These are phyloP conservation scores for Pichia sp. DNA, from an alignment of 1,139 yeast species.

Conservation along the genomic window DNA sequence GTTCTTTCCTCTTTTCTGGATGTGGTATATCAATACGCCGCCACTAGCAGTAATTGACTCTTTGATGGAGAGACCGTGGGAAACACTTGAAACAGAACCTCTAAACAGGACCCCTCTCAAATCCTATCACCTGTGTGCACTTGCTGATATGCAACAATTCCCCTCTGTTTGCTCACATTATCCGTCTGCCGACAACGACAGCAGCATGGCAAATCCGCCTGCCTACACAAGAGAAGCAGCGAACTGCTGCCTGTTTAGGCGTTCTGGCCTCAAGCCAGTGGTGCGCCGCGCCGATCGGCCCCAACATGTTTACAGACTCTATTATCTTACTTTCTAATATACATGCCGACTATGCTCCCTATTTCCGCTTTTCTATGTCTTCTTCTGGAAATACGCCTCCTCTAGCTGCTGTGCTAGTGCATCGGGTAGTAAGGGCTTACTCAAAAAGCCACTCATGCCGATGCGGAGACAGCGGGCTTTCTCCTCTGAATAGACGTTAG, in stretches of 20 bases:
- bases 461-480: slow-evolving; percentile 64
- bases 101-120: background rate
- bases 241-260: background rate
- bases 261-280: background rate
- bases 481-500: slow-evolving; percentile 81
- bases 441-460: slow-evolving; percentile 79
- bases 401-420: slow-evolving; percentile 39
- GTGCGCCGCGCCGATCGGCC: background rate
- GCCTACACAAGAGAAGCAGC: background rate
- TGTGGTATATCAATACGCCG: background rate
- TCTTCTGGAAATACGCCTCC: slow-evolving; percentile 6
- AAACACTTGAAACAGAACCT: background rate
- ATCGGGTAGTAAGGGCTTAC: slow-evolving; percentile 59
- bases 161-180: background rate
- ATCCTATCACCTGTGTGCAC: background rate
- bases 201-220: background rate
- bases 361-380: background rate
- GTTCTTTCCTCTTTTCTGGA: background rate
- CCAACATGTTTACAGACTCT: background rate
- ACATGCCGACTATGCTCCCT: background rate
- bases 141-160: background rate
- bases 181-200: background rate
- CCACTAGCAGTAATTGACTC: background rate
- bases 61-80: background rate
- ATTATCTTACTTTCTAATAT: background rate